Percentiles rank a stretch among this genome's conserved stretches.
Conservation (phyloP, 805 yeast genomes). For the Teunomyces cretensis region DNA sequence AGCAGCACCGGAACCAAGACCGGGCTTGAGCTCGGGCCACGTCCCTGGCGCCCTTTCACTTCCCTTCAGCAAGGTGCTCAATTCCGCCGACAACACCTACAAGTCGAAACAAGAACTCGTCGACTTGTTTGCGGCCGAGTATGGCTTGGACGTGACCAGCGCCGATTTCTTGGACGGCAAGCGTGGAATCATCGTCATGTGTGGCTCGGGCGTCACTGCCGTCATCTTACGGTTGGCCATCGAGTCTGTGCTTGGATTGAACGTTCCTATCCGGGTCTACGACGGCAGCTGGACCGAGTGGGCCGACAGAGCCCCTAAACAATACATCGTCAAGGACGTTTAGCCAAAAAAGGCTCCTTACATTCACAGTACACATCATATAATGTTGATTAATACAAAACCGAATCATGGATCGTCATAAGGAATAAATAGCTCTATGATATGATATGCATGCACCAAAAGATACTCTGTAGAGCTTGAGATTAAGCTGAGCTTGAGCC, state of each 20-base stretch:
- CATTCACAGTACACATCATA: background rate
- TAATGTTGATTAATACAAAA: background rate
- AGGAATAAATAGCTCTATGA: slow-evolving; percentile 1
- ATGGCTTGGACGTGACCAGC: slow-evolving; percentile 29
- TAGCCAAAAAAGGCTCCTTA: no score
- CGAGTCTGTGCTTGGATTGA: slow-evolving; percentile 35
- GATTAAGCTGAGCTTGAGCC: no score
- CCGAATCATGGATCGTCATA: background rate
- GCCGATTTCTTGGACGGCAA: slow-evolving; percentile 30
- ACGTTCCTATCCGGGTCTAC: slow-evolving; percentile 40
- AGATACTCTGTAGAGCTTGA: no score
- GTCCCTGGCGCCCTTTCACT: slow-evolving; percentile 75
- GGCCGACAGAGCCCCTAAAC: slow-evolving; percentile 69
- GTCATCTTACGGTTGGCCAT: slow-evolving; percentile 73
- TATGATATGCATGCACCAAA: background rate
- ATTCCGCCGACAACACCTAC: slow-evolving; percentile 45
- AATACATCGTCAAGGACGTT: slow-evolving; percentile 45
- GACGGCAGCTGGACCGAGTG: slow-evolving; percentile 93
- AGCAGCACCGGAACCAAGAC: slow-evolving; percentile 81
- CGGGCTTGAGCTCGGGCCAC: slow-evolving; percentile 88
- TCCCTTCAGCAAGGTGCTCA: slow-evolving; percentile 68
- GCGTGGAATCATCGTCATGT: slow-evolving; percentile 79
- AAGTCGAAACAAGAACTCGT: slow-evolving; percentile 47
- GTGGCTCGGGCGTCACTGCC: slow-evolving; percentile 97
- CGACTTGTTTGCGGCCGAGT: slow-evolving; percentile 41